These are phyloP conservation scores for Amanita brunnescens DNA, from an alignment of 768 basidiomycete species.

Conservation along the genomic window DNA sequence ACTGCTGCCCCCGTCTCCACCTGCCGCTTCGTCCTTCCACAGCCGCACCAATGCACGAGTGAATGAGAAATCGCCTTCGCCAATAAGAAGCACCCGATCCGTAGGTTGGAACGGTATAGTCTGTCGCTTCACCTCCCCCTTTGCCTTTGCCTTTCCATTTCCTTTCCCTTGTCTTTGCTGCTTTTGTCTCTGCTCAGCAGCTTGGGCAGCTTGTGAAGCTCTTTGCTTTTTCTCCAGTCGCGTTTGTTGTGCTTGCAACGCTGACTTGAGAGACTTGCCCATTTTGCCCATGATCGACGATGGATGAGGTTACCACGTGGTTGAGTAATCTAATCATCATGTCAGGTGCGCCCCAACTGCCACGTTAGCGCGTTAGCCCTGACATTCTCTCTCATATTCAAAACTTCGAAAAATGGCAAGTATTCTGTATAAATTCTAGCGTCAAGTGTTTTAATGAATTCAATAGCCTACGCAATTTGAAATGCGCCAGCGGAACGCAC, in stretches of 20 bases:
- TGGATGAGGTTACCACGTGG: background rate
- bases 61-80: slow-evolving; percentile 96
- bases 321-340: background rate
- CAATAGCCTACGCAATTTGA: slow-evolving; percentile 74
- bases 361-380: slow-evolving; percentile 7
- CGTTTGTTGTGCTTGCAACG: slow-evolving; percentile 61
- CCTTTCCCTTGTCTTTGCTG: slow-evolving; percentile 29
- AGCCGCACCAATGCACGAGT: slow-evolving; percentile 54
- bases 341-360: no score
- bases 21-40: slow-evolving; percentile 29
- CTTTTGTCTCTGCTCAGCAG: slow-evolving; percentile 39
- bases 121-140: slow-evolving; percentile 19
- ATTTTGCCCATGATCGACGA: slow-evolving; percentile 11
- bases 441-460: background rate
- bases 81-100: slow-evolving; percentile 70
- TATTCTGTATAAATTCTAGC: no score
- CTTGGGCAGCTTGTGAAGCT: slow-evolving; percentile 39
- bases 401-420: slow-evolving; percentile 22
- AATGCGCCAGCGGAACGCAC: slow-evolving; percentile 69
- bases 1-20: background rate
- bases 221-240: slow-evolving; percentile 57
- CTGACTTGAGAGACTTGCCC: slow-evolving; percentile 53
- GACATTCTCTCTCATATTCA: slow-evolving; percentile 7
- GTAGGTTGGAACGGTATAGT: slow-evolving; percentile 59
- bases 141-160: slow-evolving; percentile 24